Percentiles rank a stretch among this genome's conserved stretches.
Evolutionary conservation across 164 flowering plant species (phyloP).

Genomic region (grape (Vitis vinifera)): DNA sequence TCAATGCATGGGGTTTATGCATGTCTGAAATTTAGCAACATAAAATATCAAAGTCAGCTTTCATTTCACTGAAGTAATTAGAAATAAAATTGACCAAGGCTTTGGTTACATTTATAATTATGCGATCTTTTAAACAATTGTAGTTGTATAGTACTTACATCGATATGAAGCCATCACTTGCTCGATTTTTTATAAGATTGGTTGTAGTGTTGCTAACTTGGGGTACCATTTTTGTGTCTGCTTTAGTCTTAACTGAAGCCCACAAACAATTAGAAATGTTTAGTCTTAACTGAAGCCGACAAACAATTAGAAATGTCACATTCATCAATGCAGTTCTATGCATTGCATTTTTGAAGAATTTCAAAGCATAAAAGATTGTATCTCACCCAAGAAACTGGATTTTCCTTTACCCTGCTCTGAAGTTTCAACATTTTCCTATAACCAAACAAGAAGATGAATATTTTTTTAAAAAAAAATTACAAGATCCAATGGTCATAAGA

Average conservation of each 20-base stretch:
- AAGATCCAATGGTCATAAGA: neutral
- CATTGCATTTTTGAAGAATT: neutral
- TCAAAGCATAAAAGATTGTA: neutral
- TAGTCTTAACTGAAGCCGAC: neutral
- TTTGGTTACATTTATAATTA: neutral
- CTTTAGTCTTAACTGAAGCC: conserved; percentile 40
- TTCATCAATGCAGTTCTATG: neutral
- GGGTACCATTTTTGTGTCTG: conserved; percentile 29
- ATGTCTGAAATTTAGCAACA: too few species aligned
- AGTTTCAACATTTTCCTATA: conserved; percentile 30
- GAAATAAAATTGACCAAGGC: neutral
- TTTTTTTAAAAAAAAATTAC: neutral
- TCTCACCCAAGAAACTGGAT: conserved; percentile 29
- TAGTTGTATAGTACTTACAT: conserved; percentile 33
- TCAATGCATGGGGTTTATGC: too few species aligned
- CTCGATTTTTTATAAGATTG: conserved; percentile 31
- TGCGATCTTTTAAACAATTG: neutral
- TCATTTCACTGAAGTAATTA: neutral
- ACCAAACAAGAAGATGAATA: neutral
- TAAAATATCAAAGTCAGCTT: too few species aligned
- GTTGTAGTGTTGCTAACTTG: conserved; percentile 27
- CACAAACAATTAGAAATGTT: neutral
- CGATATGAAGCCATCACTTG: conserved; percentile 45
- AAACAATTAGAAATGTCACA: neutral
- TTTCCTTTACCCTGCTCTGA: conserved; percentile 18